Percentiles rank a stretch among this genome's conserved stretches.
These are phyloP conservation scores for Prunus mira DNA, from an alignment of 306 rosid species.

Conservation along the genomic window DNA sequence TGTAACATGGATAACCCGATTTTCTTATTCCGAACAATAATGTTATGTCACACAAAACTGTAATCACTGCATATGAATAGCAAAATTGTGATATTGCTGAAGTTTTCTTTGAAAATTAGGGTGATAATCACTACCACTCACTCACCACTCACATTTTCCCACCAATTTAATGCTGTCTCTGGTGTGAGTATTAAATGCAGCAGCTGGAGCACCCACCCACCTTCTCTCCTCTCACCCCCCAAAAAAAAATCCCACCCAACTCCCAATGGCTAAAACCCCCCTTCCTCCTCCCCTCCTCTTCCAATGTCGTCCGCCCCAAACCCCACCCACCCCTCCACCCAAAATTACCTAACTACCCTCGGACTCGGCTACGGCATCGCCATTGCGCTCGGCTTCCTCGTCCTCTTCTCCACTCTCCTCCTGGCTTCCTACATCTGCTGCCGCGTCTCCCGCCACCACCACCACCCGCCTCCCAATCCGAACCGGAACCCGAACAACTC, in stretches of 20 bases:
- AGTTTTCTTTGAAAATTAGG: no score
- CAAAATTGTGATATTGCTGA: no score
- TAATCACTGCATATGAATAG: no score
- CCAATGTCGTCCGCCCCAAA: constrained; percentile 36
- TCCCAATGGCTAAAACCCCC: constrained; percentile 60
- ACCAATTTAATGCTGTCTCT: constrained; percentile 32
- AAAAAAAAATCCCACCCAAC: constrained; percentile 27
- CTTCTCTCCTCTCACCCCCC: constrained; percentile 27
- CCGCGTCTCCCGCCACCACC: constrained; percentile 31
- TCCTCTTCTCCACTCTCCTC: constrained; percentile 53
- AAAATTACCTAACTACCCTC: constrained; percentile 48
- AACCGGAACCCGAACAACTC: not conserved
- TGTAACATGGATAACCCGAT: no score
- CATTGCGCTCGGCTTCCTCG: constrained; percentile 69
- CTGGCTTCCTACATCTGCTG: constrained; percentile 56
- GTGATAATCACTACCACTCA: not conserved
- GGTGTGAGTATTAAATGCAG: constrained; percentile 68
- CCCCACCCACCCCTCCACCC: constrained; percentile 30
- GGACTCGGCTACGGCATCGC: constrained; percentile 71
- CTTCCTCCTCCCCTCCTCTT: constrained; percentile 7
- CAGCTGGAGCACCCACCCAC: constrained; percentile 66
- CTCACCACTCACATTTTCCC: constrained; percentile 9
- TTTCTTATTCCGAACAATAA: no score
- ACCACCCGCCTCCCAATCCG: not conserved
- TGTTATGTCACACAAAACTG: no score